Percentiles rank a stretch among this genome's conserved stretches.
Evolutionary conservation across 192 early-diverging fungal species (phyloP).

Genomic region (Anaeromyces robustus): DNA sequence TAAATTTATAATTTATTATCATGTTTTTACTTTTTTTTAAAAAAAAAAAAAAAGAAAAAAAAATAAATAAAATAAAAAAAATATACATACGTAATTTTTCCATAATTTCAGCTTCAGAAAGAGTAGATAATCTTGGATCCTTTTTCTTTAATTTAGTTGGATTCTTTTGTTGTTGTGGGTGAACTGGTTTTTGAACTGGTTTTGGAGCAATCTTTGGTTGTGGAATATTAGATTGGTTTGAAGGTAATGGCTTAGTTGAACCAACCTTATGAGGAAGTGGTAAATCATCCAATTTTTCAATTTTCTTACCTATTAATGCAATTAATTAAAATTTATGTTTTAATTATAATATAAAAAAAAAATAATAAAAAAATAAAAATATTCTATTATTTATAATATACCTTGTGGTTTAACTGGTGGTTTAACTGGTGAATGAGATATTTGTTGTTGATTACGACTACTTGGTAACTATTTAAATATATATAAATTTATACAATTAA

Average conservation of each 20-base stretch:
- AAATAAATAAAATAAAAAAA: neutral
- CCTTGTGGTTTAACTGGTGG: neutral
- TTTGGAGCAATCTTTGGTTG: constrained; percentile 7
- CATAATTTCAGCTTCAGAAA: constrained; percentile 91
- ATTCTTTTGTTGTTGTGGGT: neutral
- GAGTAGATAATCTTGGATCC: constrained; percentile 65
- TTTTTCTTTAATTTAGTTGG: constrained; percentile 43
- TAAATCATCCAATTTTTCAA: neutral
- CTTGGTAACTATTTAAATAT: too few relatives aligned
- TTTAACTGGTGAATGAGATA: neutral
- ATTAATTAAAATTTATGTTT: neutral
- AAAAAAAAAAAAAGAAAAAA: too few relatives aligned
- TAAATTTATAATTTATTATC: too few relatives aligned
- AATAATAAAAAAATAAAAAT: too few relatives aligned
- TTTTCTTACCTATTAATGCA: neutral
- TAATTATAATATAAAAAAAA: too few relatives aligned
- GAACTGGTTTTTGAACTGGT: constrained; percentile 5
- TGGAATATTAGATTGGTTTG: neutral
- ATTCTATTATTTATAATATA: too few relatives aligned
- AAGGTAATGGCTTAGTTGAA: neutral
- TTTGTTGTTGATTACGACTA: neutral
- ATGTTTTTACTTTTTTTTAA: too few relatives aligned
- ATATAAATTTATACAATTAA: too few relatives aligned
- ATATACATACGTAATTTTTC: constrained; percentile 52
- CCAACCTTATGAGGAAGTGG: neutral